Percentiles rank a stretch among this genome's conserved stretches.
These are phyloP conservation scores for Nicotiana benthamiana DNA, from an alignment of 257 asterid species.

Conservation along the genomic window DNA sequence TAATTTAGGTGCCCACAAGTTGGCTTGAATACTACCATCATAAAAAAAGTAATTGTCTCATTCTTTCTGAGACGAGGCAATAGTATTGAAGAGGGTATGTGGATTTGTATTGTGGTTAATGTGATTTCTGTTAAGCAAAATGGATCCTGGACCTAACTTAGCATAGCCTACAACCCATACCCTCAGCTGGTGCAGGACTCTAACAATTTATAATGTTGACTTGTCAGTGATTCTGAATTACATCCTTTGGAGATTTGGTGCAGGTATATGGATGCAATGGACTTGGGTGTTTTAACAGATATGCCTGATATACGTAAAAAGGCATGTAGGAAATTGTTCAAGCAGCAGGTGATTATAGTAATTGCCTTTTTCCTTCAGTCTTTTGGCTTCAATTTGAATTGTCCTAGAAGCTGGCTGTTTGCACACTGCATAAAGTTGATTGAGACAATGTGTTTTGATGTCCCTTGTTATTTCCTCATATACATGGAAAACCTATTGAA, in stretches of 20 bases:
- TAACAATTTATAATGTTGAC: background rate
- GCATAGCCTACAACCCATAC: background rate
- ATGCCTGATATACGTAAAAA: constrained; percentile 68
- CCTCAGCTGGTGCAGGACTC: background rate
- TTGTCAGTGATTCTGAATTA: background rate
- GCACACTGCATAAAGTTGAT: background rate
- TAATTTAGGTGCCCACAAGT: too few relatives aligned
- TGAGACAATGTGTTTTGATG: background rate
- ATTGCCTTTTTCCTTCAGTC: background rate
- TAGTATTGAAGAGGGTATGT: background rate
- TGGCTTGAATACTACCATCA: too few relatives aligned
- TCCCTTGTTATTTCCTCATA: background rate
- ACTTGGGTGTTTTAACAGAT: constrained; percentile 63
- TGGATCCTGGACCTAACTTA: background rate
- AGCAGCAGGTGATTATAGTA: constrained; percentile 53
- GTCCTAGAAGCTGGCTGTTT: background rate
- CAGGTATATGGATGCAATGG: constrained; percentile 73
- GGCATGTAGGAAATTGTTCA: constrained; percentile 55
- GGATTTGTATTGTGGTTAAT: background rate
- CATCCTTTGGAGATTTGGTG: background rate
- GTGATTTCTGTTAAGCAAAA: background rate
- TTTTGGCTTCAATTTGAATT: background rate
- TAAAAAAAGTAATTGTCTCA: background rate
- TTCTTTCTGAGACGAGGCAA: background rate
- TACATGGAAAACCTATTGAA: background rate